These are phyloP conservation scores for Gnaphalium uliginosum DNA, from an alignment of 129 eudicot species.

Conservation along the genomic window DNA sequence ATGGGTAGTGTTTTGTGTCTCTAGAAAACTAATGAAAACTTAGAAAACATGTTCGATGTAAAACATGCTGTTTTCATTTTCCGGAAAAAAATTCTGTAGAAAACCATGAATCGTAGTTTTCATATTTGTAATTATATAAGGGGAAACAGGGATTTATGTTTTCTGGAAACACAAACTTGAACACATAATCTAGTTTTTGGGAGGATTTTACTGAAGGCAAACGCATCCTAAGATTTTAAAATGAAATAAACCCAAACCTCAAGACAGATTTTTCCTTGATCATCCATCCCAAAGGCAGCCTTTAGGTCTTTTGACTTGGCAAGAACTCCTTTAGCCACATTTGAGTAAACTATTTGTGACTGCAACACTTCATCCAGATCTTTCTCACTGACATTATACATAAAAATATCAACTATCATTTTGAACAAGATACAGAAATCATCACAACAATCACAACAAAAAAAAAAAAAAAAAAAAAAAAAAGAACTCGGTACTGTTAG, in stretches of 20 bases:
- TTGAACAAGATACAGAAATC: not conserved
- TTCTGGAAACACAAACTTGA: not conserved
- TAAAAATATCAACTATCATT: not conserved
- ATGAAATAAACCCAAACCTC: conserved; percentile 51
- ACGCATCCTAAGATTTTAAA: not conserved
- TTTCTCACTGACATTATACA: conserved; percentile 59
- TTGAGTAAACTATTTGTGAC: conserved; percentile 87
- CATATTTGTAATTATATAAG: no score
- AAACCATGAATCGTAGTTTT: no score
- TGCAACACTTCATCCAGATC: conserved; percentile 96
- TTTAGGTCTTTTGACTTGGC: conserved; percentile 82
- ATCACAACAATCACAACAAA: not conserved
- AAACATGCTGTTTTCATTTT: no score
- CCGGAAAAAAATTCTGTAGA: no score
- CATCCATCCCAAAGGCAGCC: conserved; percentile 83
- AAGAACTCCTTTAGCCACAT: conserved; percentile 89
- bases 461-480: no score
- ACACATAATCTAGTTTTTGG: not conserved
- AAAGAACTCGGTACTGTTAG: no score
- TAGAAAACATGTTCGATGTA: no score
- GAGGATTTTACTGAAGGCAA: no score
- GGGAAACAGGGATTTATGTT: no score
- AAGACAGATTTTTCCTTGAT: conserved; percentile 77
- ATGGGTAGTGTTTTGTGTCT: not conserved
- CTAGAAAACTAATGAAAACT: not conserved